Base-by-base conservation (phyloP, 208 protist genomes). In the Trypanosoma lewisi region DNA sequence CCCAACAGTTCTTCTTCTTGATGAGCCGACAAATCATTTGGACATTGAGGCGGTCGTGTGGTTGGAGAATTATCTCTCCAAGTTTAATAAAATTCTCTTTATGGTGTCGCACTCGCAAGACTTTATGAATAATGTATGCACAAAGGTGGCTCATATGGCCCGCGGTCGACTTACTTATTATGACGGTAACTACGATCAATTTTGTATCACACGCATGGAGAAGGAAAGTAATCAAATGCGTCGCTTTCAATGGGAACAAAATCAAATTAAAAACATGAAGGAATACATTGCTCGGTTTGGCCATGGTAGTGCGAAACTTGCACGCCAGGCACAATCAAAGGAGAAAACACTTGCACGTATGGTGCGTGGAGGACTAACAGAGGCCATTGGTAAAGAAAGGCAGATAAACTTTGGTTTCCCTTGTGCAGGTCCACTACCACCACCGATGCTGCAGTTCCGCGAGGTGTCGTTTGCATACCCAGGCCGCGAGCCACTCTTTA, bases 1-100 rank as follows among this genome's bases (percentile, higher is more conserved):
- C 67, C 97, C 97, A 28, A 92, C 91, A 0, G 73, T 98, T 27
- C 75, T 99, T 7, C 69, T 99, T n/a, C 88, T 98, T 19, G 97
- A 99, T 63, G 98, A 99, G 81, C 97, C 97, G 17, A 99, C 98
- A 17, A 99, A 99, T 75, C 95, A 98, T 79, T 73, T 98, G 78
- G 94, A 98, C 74, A 94, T 98, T 39, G 94, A 98, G 77, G 94
- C 97, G 17, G 94, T 96, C 44, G 93, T 98, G 39, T 99, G 97
- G 96, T 80, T 99, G 11, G 97, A 98, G 68, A 94, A 97, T 60
- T 97, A 98, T 75, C 83, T 98, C 11, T 83, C 78, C 28, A 89
- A 84, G 33, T 98, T 96, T 78, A 90, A 97, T 39, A 85, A 94
- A 67, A 97, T 94, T 54, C 77, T 99, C 17, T 80, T 98, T 28